A percentile compares a stretch with the other conserved stretches of the same genome.
Conservation (phyloP, 441 rosid genomes). For the Gossypium schwendimanii region DNA sequence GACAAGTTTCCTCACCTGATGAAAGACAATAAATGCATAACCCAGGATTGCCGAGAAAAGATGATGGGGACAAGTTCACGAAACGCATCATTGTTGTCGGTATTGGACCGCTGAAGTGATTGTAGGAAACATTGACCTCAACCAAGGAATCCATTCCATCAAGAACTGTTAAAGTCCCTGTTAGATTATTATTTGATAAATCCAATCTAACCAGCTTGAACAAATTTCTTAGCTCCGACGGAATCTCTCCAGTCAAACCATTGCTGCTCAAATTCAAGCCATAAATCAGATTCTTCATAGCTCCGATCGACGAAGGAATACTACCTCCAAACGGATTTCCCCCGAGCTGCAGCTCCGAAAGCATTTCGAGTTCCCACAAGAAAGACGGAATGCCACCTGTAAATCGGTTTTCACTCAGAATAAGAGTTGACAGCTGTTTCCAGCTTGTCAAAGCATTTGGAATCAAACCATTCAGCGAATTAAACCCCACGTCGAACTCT, state of each 20-base stretch:
- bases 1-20: conserved; percentile 19
- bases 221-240: conserved; percentile 35
- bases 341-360: conserved; percentile 52
- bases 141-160: conserved; percentile 31
- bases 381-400: conserved; percentile 58
- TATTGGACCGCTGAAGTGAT: conserved; percentile 62
- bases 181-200: conserved; percentile 56
- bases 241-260: conserved; percentile 53
- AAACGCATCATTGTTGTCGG: conserved; percentile 37
- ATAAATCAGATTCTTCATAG: conserved; percentile 37
- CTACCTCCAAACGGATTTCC: conserved; percentile 58
- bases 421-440: conserved; percentile 44
- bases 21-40: conserved; percentile 47
- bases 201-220: conserved; percentile 45
- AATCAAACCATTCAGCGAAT: conserved; percentile 50
- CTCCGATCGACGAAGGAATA: conserved; percentile 59
- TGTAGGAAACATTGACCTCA: conserved; percentile 48
- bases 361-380: conserved; percentile 40
- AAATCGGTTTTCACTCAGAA: conserved; percentile 50
- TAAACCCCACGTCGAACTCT: conserved; percentile 54
- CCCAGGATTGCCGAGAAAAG: conserved; percentile 49
- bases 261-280: conserved; percentile 56
- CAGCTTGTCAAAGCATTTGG: conserved; percentile 39
- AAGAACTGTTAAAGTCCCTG: conserved; percentile 47
- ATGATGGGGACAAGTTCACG: conserved; percentile 37